Conservation (phyloP, 768 basidiomycete species). For the Suillus spraguei region DNA sequence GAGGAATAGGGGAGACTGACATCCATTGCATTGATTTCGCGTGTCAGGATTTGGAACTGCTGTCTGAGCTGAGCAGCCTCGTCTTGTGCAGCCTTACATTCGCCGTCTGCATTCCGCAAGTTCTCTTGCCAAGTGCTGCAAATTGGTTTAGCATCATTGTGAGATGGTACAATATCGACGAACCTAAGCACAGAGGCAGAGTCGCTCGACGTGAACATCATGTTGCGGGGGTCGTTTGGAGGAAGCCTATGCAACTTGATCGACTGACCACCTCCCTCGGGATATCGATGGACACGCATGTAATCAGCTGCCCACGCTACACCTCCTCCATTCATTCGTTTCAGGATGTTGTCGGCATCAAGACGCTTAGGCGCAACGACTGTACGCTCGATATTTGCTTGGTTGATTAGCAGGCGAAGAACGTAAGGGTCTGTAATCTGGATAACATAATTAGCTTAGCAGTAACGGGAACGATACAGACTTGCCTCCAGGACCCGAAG, state of each 20-base stretch:
- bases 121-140: slow-evolving; percentile 50
- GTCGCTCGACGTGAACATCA: slow-evolving; percentile 58
- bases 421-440: slow-evolving; percentile 79
- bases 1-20: slow-evolving; percentile 29
- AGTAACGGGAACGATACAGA: slow-evolving; percentile 10
- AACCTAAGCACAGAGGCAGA: slow-evolving; percentile 50
- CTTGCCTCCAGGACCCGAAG: slow-evolving; percentile 80
- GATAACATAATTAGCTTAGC: neutral
- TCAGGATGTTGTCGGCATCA: slow-evolving; percentile 60
- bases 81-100: slow-evolving; percentile 33
- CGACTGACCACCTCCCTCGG: slow-evolving; percentile 68
- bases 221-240: slow-evolving; percentile 39
- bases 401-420: slow-evolving; percentile 80
- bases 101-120: slow-evolving; percentile 40
- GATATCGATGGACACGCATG: slow-evolving; percentile 64
- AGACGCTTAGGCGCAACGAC: slow-evolving; percentile 65
- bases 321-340: slow-evolving; percentile 48
- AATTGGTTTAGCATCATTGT: neutral
- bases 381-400: slow-evolving; percentile 66
- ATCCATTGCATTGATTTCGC: slow-evolving; percentile 33
- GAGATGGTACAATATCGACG: slow-evolving; percentile 18
- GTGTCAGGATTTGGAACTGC: slow-evolving; percentile 32
- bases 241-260: slow-evolving; percentile 36
- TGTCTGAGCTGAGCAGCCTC: slow-evolving; percentile 31
- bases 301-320: slow-evolving; percentile 63